Base-by-base conservation (phyloP, 768 basidiomycete species). In the Auriscalpium orientale region DNA sequence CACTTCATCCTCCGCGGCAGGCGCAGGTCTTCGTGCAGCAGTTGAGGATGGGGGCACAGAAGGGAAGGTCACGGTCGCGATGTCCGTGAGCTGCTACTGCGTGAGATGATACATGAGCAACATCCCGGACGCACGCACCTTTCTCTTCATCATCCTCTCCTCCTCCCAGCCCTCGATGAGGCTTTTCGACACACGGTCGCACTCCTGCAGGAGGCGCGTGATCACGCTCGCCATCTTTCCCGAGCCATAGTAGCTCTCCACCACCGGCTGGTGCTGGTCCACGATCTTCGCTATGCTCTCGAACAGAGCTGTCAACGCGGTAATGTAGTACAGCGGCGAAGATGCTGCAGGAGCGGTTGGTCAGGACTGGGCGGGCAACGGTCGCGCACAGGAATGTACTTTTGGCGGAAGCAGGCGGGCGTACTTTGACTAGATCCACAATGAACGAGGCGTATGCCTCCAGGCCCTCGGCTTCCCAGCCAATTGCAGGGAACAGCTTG, bases 211-310 rank as follows among this genome's bases (percentile, higher is more conserved):
- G 8, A 99, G 74, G 45, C 84, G 78, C 21, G 78, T 73, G 2
- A 94, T 80, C 12, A 95, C 92, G 37, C 71, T 79, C 44, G 77
- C 73, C 95, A 98, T 98, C 68, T 88, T 87, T 1, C 92, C 89
- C 9, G 69, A 63, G 0, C 97, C 97, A 64, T 99, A 99, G 71
- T 99, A 98, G 71, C 97, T 98, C 67, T 98, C 95, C 1, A 99
- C 95, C 5, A 99, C 84, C 2, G 93, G 91, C 62, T 97, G 95
- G 66, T 99, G 97, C 65, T 99, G 97, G 64, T 95, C 93, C 20
- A 99, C 86, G 60, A 99, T 93, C 76, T 91, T 83, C 0, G 95
- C 97, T 51, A 99, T 87, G 55, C 87, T 89, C 72, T 99, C 97
- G 62, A 98, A 94, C 1, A 99, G 79, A 7, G 91, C 85, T 2